These are phyloP conservation scores for Stylosanthes scabra DNA, from an alignment of 331 rosid genomes.

Conservation along the genomic window DNA sequence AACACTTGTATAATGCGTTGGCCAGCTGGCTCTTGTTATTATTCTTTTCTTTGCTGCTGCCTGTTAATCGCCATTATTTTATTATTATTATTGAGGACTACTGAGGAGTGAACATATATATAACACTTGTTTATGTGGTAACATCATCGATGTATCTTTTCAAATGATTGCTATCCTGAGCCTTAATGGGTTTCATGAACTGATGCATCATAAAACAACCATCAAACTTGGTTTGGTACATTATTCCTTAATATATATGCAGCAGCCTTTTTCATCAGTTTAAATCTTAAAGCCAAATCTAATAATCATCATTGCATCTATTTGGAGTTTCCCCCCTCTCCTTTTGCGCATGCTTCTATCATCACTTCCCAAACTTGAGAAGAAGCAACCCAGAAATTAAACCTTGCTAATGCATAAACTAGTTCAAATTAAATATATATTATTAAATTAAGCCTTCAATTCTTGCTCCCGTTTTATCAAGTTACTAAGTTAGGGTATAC, in stretches of 20 bases:
- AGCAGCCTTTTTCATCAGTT: constrained; percentile 33
- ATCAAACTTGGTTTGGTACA: constrained; percentile 41
- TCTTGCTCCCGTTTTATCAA: neutral
- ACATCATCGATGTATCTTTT: constrained; percentile 33
- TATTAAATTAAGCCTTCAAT: neutral
- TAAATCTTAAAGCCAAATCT: constrained; percentile 32
- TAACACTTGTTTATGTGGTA: constrained; percentile 41
- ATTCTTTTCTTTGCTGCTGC: too few relatives aligned
- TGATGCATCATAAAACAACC: constrained; percentile 41
- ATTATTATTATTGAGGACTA: too few relatives aligned
- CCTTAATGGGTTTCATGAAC: constrained; percentile 45
- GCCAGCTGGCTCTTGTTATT: neutral
- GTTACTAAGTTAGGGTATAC: neutral
- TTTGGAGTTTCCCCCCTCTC: neutral
- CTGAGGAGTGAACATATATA: neutral
- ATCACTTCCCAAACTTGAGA: neutral
- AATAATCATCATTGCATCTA: constrained; percentile 49
- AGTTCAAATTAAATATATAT: neutral
- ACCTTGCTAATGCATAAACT: neutral
- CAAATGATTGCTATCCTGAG: constrained; percentile 52
- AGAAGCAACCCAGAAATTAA: neutral
- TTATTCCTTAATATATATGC: constrained; percentile 18
- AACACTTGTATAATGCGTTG: neutral
- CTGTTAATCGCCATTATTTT: neutral
- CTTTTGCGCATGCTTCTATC: constrained; percentile 55